Percentiles rank a stretch among this genome's conserved stretches.
Evolutionary conservation across 2,329 filamentous ascomycete genomes (phyloP).

Genomic region (Diaporthe humulicola): DNA sequence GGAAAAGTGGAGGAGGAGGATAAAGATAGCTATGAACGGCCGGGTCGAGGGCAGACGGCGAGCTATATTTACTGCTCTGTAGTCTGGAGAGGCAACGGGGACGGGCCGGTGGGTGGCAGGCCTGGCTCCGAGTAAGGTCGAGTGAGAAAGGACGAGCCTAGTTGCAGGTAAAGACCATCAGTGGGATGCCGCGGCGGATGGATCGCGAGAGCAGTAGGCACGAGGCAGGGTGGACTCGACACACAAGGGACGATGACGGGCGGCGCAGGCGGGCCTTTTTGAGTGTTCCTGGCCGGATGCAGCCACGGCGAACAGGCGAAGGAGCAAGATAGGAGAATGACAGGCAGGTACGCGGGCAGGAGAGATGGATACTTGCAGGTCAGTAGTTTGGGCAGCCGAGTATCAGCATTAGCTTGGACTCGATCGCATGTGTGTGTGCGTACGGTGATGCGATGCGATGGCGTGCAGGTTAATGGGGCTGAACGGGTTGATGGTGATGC

Average conservation of each 20-base stretch:
- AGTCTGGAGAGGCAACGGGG: background rate
- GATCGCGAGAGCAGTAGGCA: conserved; percentile 28
- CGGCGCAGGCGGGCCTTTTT: conserved; percentile 39
- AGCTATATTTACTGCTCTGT: conserved; percentile 27
- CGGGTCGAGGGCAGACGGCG: conserved; percentile 18
- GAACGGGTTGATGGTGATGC: conserved; percentile 26
- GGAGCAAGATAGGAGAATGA: background rate
- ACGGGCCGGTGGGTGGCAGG: conserved; percentile 10
- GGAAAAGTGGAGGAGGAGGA: conserved; percentile 31
- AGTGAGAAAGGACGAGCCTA: conserved; percentile 5
- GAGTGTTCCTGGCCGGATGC: conserved; percentile 37
- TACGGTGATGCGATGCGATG: conserved; percentile 25
- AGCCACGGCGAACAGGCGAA: conserved; percentile 23
- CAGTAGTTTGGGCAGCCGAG: conserved; percentile 23
- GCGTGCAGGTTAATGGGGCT: conserved; percentile 32
- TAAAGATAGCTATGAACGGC: conserved; percentile 36
- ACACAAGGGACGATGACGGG: conserved; percentile 29
- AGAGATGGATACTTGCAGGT: background rate
- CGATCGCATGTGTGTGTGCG: conserved; percentile 6
- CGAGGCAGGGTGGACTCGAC: conserved; percentile 33
- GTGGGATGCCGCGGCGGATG: conserved; percentile 12
- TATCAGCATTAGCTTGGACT: conserved; percentile 30
- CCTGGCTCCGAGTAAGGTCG: conserved; percentile 20
- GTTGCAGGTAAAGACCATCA: conserved; percentile 2
- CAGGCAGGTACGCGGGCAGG: background rate